Percentiles rank a stretch among this genome's conserved stretches.
Evolutionary conservation across 441 rosid species (phyloP).

Genomic region (Isatis lusitanica): DNA sequence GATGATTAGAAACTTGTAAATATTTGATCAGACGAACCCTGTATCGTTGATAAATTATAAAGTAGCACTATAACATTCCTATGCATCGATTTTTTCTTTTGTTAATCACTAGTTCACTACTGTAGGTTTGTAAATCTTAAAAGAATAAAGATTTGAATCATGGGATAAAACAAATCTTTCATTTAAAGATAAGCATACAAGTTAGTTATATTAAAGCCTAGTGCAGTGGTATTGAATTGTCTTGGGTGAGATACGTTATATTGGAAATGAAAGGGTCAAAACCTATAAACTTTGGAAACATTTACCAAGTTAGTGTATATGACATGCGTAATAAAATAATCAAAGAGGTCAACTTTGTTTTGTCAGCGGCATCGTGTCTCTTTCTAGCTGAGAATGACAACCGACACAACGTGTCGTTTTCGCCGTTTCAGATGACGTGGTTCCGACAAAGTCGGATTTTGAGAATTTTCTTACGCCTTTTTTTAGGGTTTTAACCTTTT

Average conservation of each 20-base stretch:
- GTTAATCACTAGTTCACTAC: neutral
- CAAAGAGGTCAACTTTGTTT: neutral
- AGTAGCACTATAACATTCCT: neutral
- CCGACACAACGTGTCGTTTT: constrained; percentile 14
- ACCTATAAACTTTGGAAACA: neutral
- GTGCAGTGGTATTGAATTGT: neutral
- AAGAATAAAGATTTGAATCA: no score
- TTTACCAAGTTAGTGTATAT: neutral
- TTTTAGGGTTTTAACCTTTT: no score
- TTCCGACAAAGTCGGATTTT: neutral
- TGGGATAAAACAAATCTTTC: neutral
- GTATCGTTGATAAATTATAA: neutral
- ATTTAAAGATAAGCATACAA: no score
- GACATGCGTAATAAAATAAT: neutral
- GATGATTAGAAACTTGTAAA: neutral
- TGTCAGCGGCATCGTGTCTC: neutral
- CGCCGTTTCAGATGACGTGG: constrained; percentile 17
- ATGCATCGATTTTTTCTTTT: no score
- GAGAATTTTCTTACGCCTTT: no score
- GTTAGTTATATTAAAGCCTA: neutral
- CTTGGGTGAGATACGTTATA: neutral
- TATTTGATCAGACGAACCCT: neutral
- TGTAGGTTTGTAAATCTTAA: no score
- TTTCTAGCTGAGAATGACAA: neutral
- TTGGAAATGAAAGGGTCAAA: constrained; percentile 5